A percentile compares a stretch with the other conserved stretches of the same genome.
phyloP scores from a whole-genome alignment of 352 stramenopile species.

The Thalassiosira livingstoniorum region DNA sequence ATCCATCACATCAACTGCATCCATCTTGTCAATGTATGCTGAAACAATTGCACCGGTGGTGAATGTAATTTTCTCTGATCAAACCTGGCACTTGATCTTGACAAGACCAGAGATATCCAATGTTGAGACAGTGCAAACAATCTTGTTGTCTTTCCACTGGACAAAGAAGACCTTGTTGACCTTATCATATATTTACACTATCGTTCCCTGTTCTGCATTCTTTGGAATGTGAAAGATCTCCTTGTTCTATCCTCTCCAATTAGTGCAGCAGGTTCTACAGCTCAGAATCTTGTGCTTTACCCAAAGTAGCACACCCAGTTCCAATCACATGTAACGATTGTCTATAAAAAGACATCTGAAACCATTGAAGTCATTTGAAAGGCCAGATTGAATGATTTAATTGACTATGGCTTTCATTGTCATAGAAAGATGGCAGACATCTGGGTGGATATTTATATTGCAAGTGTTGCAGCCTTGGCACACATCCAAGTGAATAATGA shows the following conservation, averaged over 20 bases:
- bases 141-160: slow-evolving; percentile 2
- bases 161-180: neutral
- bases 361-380: neutral
- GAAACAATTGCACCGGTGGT: neutral
- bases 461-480: slow-evolving; percentile 21
- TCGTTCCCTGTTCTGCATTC: neutral
- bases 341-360: slow-evolving; percentile 8
- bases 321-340: slow-evolving; percentile 12
- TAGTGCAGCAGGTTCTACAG: too few species aligned
- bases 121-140: neutral
- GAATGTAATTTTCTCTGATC: neutral
- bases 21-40: neutral
- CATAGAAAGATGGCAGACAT: neutral
- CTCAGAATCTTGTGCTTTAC: slow-evolving; percentile 10
- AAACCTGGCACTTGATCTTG: neutral
- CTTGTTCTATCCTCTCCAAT: slow-evolving; percentile 4
- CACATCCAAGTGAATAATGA: slow-evolving; percentile 24
- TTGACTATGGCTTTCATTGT: neutral
- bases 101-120: neutral
- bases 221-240: neutral
- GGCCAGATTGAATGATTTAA: neutral
- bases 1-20: too few species aligned
- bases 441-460: slow-evolving; percentile 3
- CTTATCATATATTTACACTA: neutral
- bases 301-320: slow-evolving; percentile 15